These are phyloP conservation scores for Sclerotiophoma versabilis DNA, from an alignment of 2,329 filamentous ascomycete species.

Conservation along the genomic window DNA sequence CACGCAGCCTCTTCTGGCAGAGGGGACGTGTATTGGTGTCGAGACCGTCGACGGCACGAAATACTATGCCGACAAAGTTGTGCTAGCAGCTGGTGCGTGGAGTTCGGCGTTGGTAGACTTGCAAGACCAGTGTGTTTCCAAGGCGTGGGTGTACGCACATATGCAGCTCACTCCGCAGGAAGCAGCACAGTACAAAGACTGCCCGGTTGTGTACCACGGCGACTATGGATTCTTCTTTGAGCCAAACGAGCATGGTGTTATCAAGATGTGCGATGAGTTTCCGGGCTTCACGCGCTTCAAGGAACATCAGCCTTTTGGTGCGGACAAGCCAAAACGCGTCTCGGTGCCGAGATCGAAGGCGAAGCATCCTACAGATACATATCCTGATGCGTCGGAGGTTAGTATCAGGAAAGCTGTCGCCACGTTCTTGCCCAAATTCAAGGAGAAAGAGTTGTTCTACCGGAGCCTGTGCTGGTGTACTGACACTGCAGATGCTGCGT, in stretches of 20 bases:
- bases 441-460: conserved; percentile 51
- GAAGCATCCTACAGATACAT: conserved; percentile 53
- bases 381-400: conserved; percentile 56
- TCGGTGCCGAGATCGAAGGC: conserved; percentile 59
- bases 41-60: conserved; percentile 52
- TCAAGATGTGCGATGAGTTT: conserved; percentile 65
- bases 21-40: conserved; percentile 51
- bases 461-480: conserved; percentile 66
- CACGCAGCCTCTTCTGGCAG: conserved; percentile 51
- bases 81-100: conserved; percentile 52
- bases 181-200: conserved; percentile 55
- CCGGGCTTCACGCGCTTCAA: conserved; percentile 55
- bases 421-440: conserved; percentile 54
- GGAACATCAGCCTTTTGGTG: conserved; percentile 52
- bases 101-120: conserved; percentile 38
- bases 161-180: conserved; percentile 60
- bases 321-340: conserved; percentile 58
- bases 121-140: conserved; percentile 55
- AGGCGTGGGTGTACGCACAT: conserved; percentile 64
- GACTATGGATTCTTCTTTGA: conserved; percentile 60
- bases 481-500: conserved; percentile 67
- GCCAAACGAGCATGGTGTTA: conserved; percentile 54
- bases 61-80: conserved; percentile 55
- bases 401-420: conserved; percentile 44
- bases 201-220: conserved; percentile 64